These are phyloP conservation scores for Panaeolus papilionaceus DNA, from an alignment of 768 basidiomycete species.

Conservation along the genomic window DNA sequence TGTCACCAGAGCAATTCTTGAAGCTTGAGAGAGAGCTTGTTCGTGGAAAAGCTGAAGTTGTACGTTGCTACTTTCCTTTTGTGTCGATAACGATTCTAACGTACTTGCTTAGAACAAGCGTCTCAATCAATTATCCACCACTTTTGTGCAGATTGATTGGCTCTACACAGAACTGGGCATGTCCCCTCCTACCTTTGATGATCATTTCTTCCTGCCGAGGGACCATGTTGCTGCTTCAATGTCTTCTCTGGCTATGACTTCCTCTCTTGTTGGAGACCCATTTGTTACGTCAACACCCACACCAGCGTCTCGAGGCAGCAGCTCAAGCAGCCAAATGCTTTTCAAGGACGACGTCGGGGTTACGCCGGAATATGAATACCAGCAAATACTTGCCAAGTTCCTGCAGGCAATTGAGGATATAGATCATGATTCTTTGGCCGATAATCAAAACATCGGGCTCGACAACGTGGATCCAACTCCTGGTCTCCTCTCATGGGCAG, in stretches of 20 bases:
- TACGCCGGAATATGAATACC: constrained; percentile 53
- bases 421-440: constrained; percentile 52
- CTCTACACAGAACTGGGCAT: constrained; percentile 85
- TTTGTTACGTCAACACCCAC: constrained; percentile 59
- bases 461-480: constrained; percentile 81
- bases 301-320: constrained; percentile 45
- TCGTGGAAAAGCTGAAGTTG: constrained; percentile 86
- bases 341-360: constrained; percentile 40
- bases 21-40: constrained; percentile 86
- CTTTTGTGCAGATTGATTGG: constrained; percentile 82
- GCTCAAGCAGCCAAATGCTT: constrained; percentile 41
- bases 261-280: constrained; percentile 49
- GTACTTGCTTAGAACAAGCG: constrained; percentile 63
- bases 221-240: constrained; percentile 36
- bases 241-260: constrained; percentile 41
- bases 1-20: constrained; percentile 81
- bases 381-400: constrained; percentile 66
- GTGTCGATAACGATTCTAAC: background rate
- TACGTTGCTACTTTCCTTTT: constrained; percentile 44
- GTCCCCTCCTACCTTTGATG: constrained; percentile 60
- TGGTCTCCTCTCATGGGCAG: constrained; percentile 77
- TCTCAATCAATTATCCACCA: constrained; percentile 62
- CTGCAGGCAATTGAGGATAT: constrained; percentile 66
- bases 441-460: constrained; percentile 53
- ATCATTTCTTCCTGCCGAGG: constrained; percentile 38